A percentile compares a stretch with the other conserved stretches of the same genome.
phyloP scores from a whole-genome alignment of 805 yeast species.

The Naumovozyma castellii region DNA sequence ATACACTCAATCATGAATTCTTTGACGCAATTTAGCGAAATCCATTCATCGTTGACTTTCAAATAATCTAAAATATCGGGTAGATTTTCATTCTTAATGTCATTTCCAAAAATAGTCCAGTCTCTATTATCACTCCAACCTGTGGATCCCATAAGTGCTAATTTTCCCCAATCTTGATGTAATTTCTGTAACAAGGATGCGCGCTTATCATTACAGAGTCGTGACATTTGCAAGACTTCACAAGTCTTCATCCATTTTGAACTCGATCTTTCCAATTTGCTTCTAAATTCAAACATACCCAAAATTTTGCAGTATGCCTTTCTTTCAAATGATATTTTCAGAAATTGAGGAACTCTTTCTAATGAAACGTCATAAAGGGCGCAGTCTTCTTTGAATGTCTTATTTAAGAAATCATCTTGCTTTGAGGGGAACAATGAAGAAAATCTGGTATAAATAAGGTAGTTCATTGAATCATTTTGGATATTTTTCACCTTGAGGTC shows the following conservation, averaged over 20 bases:
- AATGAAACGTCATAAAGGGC: conserved; percentile 44
- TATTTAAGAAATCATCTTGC: conserved; percentile 19
- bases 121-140: conserved; percentile 22
- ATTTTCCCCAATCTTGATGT: conserved; percentile 24
- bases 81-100: conserved; percentile 4
- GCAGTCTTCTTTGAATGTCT: conserved; percentile 31
- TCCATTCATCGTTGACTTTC: conserved; percentile 8
- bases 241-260: conserved; percentile 30
- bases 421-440: conserved; percentile 39
- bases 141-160: conserved; percentile 22
- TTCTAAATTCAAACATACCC: conserved; percentile 55
- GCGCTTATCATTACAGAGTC: conserved; percentile 26
- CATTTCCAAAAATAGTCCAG: conserved; percentile 15
- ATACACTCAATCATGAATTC: conserved; percentile 18
- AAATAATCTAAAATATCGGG: conserved; percentile 12
- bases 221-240: conserved; percentile 19
- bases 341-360: conserved; percentile 41
- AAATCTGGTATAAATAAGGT: conserved; percentile 41
- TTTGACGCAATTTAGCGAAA: conserved; percentile 10
- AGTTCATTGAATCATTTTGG: conserved; percentile 64
- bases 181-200: conserved; percentile 10
- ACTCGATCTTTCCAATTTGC: conserved; percentile 42
- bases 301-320: conserved; percentile 56
- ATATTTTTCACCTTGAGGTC: conserved; percentile 58
- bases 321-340: conserved; percentile 46